phyloP scores from a whole-genome alignment of 2,329 filamentous ascomycete species.

The Curvularia spicifera region DNA sequence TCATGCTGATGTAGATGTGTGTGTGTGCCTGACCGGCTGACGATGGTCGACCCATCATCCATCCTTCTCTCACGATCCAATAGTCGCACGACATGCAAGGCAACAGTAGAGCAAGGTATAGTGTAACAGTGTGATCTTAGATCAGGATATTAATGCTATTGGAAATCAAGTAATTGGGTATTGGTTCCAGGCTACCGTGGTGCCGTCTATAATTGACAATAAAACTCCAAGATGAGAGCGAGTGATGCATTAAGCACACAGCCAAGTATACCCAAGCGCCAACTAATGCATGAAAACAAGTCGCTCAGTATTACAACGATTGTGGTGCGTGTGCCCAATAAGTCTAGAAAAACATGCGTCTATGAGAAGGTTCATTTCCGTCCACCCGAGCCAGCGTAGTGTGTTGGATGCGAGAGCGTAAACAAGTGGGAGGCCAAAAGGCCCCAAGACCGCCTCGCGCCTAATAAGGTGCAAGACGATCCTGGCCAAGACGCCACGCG shows the following conservation, averaged over 20 bases:
- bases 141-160: slow-evolving; percentile 31
- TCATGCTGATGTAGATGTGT: slow-evolving; percentile 8
- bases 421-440: slow-evolving; percentile 26
- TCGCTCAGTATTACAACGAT: slow-evolving; percentile 48
- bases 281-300: slow-evolving; percentile 41
- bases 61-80: too few relatives aligned
- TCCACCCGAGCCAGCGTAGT: slow-evolving; percentile 48
- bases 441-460: slow-evolving; percentile 22
- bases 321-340: slow-evolving; percentile 29
- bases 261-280: slow-evolving; percentile 36
- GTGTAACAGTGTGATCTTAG: slow-evolving; percentile 17
- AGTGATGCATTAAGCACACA: slow-evolving; percentile 27
- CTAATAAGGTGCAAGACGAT: slow-evolving; percentile 14
- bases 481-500: slow-evolving; percentile 14
- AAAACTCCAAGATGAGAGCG: slow-evolving; percentile 24
- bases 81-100: slow-evolving; percentile 11
- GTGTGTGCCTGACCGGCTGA: slow-evolving; percentile 13
- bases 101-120: background rate
- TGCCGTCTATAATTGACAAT: slow-evolving; percentile 21
- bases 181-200: slow-evolving; percentile 33
- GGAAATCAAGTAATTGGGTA: slow-evolving; percentile 25
- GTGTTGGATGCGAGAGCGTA: slow-evolving; percentile 39
- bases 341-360: slow-evolving; percentile 31
- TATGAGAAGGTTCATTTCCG: slow-evolving; percentile 36
- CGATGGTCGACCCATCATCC: too few relatives aligned